Conservation (phyloP, 768 basidiomycete genomes). For the Pleurotus tuoliensis region DNA sequence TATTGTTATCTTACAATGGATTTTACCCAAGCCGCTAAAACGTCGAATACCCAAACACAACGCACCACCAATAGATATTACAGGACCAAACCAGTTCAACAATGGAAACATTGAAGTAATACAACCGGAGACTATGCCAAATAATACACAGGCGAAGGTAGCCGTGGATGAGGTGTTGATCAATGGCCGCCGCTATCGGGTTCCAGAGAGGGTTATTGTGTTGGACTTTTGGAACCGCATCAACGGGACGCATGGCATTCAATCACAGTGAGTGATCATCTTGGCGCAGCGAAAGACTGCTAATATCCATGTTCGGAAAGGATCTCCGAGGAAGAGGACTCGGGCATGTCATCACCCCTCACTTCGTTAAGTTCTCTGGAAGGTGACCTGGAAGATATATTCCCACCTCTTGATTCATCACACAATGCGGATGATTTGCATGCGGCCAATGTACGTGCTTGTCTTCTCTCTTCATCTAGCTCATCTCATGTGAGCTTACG, state of each 20-base stretch:
- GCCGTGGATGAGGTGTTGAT: conserved; percentile 80
- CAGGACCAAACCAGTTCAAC: conserved; percentile 70
- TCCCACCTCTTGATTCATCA: conserved; percentile 19
- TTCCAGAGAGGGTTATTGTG: conserved; percentile 88
- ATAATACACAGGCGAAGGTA: conserved; percentile 37
- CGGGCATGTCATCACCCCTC: conserved; percentile 65
- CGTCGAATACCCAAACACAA: conserved; percentile 75
- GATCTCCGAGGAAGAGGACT: conserved; percentile 27
- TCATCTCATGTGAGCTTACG: neutral
- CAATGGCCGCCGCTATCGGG: conserved; percentile 85
- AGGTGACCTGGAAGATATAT: conserved; percentile 42
- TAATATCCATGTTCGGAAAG: no score
- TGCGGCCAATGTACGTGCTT: conserved; percentile 51
- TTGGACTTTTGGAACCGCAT: conserved; percentile 96
- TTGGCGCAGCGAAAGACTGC: no score
- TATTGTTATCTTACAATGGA: conserved; percentile 11
- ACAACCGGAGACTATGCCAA: conserved; percentile 53
- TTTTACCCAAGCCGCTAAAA: conserved; percentile 60
- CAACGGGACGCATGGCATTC: conserved; percentile 32
- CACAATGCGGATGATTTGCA: conserved; percentile 46
- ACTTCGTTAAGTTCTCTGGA: conserved; percentile 74
- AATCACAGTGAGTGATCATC: no score
- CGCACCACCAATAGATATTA: conserved; percentile 66
- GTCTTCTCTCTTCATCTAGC: no score
- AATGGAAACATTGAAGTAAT: conserved; percentile 92